phyloP scores from a whole-genome alignment of 2,329 filamentous ascomycete genomes.

The Leptographium flavum region DNA sequence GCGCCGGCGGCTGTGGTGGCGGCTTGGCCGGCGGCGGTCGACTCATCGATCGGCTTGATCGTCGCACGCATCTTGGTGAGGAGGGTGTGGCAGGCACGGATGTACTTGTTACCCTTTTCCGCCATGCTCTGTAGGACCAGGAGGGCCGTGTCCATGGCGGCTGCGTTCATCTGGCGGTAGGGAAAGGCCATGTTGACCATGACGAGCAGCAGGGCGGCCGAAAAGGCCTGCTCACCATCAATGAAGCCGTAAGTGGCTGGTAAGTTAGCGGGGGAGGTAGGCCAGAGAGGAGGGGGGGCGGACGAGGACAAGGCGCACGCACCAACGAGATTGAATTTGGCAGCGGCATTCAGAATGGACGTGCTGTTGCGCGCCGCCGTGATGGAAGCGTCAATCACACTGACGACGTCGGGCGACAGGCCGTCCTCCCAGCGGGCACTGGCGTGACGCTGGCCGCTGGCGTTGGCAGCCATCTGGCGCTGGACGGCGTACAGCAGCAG shows the following conservation, averaged over 20 bases:
- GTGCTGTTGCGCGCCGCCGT: not conserved
- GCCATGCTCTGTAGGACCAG: constrained; percentile 1
- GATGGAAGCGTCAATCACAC: not conserved
- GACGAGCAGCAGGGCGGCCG: constrained; percentile 2
- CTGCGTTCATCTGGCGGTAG: not conserved
- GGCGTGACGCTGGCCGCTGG: not conserved
- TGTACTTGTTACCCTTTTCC: constrained; percentile 1
- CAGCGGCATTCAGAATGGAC: not conserved
- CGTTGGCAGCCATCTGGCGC: not conserved
- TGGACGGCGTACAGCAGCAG: constrained; percentile 3
- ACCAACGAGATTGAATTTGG: constrained; percentile 2
- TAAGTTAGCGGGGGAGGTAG: not conserved
- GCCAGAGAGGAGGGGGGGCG: not conserved
- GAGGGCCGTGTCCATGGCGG: constrained; percentile 1
- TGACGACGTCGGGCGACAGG: not conserved
- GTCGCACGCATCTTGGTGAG: not conserved
- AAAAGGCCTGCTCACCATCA: constrained; percentile 4
- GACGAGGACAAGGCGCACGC: not conserved
- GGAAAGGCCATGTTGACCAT: constrained; percentile 4
- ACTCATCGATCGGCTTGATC: not conserved
- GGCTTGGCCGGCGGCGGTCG: not conserved
- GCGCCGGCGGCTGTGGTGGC: not conserved
- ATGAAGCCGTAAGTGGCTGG: constrained; percentile 4
- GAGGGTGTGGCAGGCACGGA: constrained; percentile 1
- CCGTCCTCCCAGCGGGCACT: constrained; percentile 1